Evolutionary conservation across 1,284 basidiomycete species (phyloP), one percentile per base, ranked within the genome.

Genomic region (Ceratobasidium sp.): DNA sequence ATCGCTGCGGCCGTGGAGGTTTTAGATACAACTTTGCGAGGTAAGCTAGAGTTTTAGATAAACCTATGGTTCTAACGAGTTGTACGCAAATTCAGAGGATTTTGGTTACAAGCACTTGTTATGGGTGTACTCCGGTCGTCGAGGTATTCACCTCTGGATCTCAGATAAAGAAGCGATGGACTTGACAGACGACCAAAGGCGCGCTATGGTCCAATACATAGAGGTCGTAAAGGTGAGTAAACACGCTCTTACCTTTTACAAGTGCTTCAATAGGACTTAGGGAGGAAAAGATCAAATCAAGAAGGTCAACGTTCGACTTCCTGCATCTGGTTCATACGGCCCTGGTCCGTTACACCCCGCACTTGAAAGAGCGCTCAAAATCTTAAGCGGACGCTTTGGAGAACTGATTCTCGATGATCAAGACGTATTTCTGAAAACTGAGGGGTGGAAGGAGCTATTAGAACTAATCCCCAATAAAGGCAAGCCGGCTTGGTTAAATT

Each of bases 81-180:
- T 17, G 38, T 2, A 52, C 50, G 40, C 15, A 40, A n/a, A 28
- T 28, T 23, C 78, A 83, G 82, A 83, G 52, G 83, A 84, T 71
- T 84, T 68, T 79, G 86, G 85, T 86, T 90, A 87, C 83, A 83
- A 85, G 77, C 89, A 90, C 82, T 88, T 99, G 40, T 87, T 99
- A 17, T 99, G 98, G 98, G 97, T 99, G 33, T 99, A 99, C 85
- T 99, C 98, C 17, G 97, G 97, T 80, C 93, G 97, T 61, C 94
- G 97, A 86, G 97, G 98, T 81, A 99, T 99, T 82, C 97, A 99
- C 87, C 90, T 96, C 84, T 99, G 97, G 97, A 92, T 99, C 79
- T 97, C 95, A 6, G 97, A 99, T 84, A 87, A 89, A 68, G 91
- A 93, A 77, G 98, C 98, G 0, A 89, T 98, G 86, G 91, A 90